These are phyloP conservation scores for Penicillium sp. DNA, from an alignment of 2,329 filamentous ascomycete genomes.

Conservation along the genomic window DNA sequence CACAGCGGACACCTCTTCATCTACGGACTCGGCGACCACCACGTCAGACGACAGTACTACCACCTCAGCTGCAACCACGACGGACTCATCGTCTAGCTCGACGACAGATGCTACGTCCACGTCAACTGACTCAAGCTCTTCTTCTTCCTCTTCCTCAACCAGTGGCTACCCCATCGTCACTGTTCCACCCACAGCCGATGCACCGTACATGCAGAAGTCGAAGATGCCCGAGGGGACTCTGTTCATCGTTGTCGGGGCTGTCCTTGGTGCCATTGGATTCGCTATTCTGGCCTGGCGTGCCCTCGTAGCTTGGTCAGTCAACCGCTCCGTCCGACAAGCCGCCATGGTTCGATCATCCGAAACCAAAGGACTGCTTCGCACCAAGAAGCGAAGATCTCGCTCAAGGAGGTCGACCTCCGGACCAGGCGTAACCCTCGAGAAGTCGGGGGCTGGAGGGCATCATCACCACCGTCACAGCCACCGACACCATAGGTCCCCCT, in stretches of 20 bases:
- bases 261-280: conserved; percentile 71
- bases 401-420: too few species aligned
- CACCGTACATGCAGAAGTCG: conserved; percentile 86
- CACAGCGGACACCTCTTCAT: conserved; percentile 20
- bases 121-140: conserved; percentile 38
- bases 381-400: conserved; percentile 34
- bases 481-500: too few species aligned
- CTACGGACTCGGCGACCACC: too few species aligned
- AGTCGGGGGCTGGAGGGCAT: too few species aligned
- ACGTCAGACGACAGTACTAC: conserved; percentile 13
- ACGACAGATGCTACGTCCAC: conserved; percentile 5
- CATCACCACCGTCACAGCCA: too few species aligned
- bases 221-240: conserved; percentile 87
- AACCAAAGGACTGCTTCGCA: conserved; percentile 57
- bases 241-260: conserved; percentile 87
- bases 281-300: conserved; percentile 81
- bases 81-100: conserved; percentile 19
- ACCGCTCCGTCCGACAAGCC: conserved; percentile 79
- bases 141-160: conserved; percentile 45
- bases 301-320: conserved; percentile 79
- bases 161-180: conserved; percentile 56
- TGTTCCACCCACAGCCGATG: conserved; percentile 72
- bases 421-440: too few species aligned
- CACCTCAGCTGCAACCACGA: too few species aligned
- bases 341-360: conserved; percentile 67